Percentiles rank a stretch among this genome's conserved stretches.
Evolutionary conservation across 2,329 filamentous ascomycete genomes (phyloP).

Genomic region (Westerdykella aurantiaca): DNA sequence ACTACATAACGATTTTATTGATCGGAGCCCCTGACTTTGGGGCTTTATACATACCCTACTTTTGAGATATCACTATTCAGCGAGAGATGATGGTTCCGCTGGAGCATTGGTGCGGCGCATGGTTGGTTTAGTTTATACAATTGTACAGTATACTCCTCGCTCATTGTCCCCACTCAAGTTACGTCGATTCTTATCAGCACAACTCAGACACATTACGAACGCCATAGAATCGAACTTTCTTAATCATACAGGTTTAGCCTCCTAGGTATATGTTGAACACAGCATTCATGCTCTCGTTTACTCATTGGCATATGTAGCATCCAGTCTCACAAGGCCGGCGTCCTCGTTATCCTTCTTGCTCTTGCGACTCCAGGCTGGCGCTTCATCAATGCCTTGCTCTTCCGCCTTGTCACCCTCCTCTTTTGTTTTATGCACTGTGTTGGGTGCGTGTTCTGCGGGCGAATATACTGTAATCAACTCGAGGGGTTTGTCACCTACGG

Average conservation of each 20-base stretch:
- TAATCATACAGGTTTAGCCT: not conserved
- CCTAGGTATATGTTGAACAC: not conserved
- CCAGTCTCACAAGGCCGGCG: conserved; percentile 48
- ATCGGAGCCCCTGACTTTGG: too few relatives aligned
- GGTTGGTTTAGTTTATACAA: too few relatives aligned
- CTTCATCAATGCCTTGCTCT: conserved; percentile 55
- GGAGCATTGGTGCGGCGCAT: too few relatives aligned
- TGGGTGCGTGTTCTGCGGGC: conserved; percentile 56
- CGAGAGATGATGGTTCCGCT: too few relatives aligned
- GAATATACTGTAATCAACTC: conserved; percentile 60
- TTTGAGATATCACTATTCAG: too few relatives aligned
- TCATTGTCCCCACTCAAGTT: not conserved
- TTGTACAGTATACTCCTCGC: conserved; percentile 3
- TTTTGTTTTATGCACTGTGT: conserved; percentile 57
- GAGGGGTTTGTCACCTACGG: conserved; percentile 53
- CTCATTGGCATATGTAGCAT: conserved; percentile 23
- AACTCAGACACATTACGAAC: not conserved
- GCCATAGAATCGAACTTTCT: not conserved
- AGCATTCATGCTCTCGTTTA: not conserved
- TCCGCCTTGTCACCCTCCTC: conserved; percentile 58
- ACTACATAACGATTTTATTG: too few relatives aligned
- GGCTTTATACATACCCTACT: too few relatives aligned
- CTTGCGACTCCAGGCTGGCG: conserved; percentile 54
- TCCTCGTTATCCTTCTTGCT: conserved; percentile 55
- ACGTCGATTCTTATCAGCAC: not conserved